Evolutionary conservation across 169 alveolate genomes (phyloP), one percentile per base, ranked within the genome.

Genomic region (Plasmodium blacklocki): DNA sequence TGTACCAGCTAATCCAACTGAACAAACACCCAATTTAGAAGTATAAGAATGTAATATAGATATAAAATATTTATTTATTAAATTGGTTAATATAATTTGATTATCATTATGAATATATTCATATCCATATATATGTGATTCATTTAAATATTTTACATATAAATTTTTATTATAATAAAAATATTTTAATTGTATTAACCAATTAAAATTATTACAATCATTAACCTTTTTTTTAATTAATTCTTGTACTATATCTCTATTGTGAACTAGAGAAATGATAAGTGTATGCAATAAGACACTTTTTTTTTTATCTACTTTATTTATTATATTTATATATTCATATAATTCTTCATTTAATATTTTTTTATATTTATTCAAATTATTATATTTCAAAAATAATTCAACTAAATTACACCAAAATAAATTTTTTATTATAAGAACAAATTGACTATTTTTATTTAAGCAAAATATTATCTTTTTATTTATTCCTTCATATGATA

Each of bases 1-100:
- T 3, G 99, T 98, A 23, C 99, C 99, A 6, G 99, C 99, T 19
- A 99, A 99, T 8, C 99, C 99, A 78, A 96, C 98, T 11, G 99
- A 99, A 32, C 98, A 97, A 6, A 99, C 99, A 8, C 99, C 99
- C 70, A 97, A 93, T 76, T 99, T 95, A 93, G 98, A 94, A 74
- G 98, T 98, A 72, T 98, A 92, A n/a, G 99, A 99, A 88, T 98
- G 98, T 59, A 99, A 97, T 47, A 98, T 92, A 11, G 99, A 98
- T 58, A 98, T 93, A 93, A 96, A 98, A 92, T 99, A 98, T 91
- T 98, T 97, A 95, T 98, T 99, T 4, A 99, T 99, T 70, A 99
- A 94, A n/a, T 99, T 99, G 12, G 99, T 99, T 91, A 98, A 97
- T 19, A 98, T 99, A 56, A 99, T 95, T 78, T 97, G 96, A 74